Evolutionary conservation across 176 grass and related monocot genomes (phyloP).

Genomic region (Carex myosuroides): DNA sequence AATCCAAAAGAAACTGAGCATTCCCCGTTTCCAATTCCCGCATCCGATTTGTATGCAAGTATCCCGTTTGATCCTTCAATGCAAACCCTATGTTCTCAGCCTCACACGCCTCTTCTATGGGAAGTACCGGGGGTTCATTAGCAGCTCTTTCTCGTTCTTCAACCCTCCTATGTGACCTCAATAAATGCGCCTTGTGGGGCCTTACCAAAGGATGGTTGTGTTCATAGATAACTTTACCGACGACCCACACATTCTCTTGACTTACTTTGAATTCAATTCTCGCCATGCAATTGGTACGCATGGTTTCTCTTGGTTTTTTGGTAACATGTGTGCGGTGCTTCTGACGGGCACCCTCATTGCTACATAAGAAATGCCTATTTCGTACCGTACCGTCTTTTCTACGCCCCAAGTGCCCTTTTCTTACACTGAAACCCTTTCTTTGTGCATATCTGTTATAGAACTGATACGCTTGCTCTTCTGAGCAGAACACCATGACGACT

Average conservation of each 20-base stretch:
- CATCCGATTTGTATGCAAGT: slow-evolving; percentile 40
- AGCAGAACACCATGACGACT: slow-evolving; percentile 43
- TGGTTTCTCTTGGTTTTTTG: slow-evolving; percentile 30
- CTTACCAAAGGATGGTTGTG: slow-evolving; percentile 43
- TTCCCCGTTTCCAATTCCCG: slow-evolving; percentile 38
- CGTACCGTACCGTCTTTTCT: slow-evolving; percentile 44
- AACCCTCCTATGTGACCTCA: slow-evolving; percentile 28
- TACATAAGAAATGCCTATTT: slow-evolving; percentile 45
- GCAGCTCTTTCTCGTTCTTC: slow-evolving; percentile 12
- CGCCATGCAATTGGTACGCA: slow-evolving; percentile 48
- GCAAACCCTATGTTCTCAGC: slow-evolving; percentile 36
- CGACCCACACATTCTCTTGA: slow-evolving; percentile 30
- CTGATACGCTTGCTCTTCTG: slow-evolving; percentile 43
- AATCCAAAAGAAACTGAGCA: slow-evolving; percentile 45
- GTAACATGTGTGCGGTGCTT: slow-evolving; percentile 37
- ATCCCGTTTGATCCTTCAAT: slow-evolving; percentile 34
- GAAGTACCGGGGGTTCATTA: slow-evolving; percentile 25
- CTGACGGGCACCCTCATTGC: slow-evolving; percentile 51
- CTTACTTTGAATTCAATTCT: slow-evolving; percentile 39
- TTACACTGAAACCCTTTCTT: slow-evolving; percentile 47
- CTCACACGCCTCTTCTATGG: slow-evolving; percentile 24
- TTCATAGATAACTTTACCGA: slow-evolving; percentile 39
- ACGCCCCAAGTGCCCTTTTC: slow-evolving; percentile 49
- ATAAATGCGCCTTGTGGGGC: slow-evolving; percentile 30
- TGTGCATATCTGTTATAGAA: slow-evolving; percentile 50